Conservation (phyloP, 805 yeast species). For the Nakazawaea siamensis region DNA sequence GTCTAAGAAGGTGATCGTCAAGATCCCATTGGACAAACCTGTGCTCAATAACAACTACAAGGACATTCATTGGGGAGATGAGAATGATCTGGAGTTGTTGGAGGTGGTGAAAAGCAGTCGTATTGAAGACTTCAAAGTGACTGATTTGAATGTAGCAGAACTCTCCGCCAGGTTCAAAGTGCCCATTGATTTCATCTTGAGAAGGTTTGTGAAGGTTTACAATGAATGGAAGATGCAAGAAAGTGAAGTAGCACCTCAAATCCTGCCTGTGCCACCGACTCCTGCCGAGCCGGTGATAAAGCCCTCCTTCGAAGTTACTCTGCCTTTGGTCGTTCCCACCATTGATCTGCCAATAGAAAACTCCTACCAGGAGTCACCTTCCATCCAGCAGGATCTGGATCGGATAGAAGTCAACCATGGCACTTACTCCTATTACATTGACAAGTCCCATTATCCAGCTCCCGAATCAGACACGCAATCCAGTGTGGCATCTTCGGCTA, state of each 20-base stretch:
- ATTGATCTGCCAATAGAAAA: too few relatives aligned
- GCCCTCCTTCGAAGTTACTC: too few relatives aligned
- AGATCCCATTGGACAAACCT: slow-evolving; percentile 8
- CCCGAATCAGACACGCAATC: too few relatives aligned
- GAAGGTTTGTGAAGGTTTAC: slow-evolving; percentile 4
- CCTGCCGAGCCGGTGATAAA: too few relatives aligned
- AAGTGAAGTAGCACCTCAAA: too few relatives aligned
- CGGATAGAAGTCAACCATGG: slow-evolving; percentile 2
- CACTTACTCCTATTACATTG: slow-evolving; percentile 6
- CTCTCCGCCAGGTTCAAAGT: slow-evolving; percentile 6
- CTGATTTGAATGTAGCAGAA: slow-evolving; percentile 2
- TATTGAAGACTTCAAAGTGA: slow-evolving; percentile 1
- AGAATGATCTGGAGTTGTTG: slow-evolving; percentile 1
- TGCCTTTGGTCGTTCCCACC: too few relatives aligned
- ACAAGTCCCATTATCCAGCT: neutral
- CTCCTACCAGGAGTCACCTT: too few relatives aligned
- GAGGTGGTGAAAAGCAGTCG: neutral
- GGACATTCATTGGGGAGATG: slow-evolving; percentile 5
- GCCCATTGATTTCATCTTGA: slow-evolving; percentile 8
- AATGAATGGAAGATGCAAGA: slow-evolving; percentile 4
- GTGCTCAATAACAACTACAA: slow-evolving; percentile 6
- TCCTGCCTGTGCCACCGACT: too few relatives aligned
- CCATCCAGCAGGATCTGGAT: too few relatives aligned
- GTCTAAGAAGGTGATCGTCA: slow-evolving; percentile 3
- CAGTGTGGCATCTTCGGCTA: too few relatives aligned